Evolutionary conservation across 768 basidiomycete genomes (phyloP), one percentile per base, ranked within the genome.

Genomic region (Mycena capillaripes): DNA sequence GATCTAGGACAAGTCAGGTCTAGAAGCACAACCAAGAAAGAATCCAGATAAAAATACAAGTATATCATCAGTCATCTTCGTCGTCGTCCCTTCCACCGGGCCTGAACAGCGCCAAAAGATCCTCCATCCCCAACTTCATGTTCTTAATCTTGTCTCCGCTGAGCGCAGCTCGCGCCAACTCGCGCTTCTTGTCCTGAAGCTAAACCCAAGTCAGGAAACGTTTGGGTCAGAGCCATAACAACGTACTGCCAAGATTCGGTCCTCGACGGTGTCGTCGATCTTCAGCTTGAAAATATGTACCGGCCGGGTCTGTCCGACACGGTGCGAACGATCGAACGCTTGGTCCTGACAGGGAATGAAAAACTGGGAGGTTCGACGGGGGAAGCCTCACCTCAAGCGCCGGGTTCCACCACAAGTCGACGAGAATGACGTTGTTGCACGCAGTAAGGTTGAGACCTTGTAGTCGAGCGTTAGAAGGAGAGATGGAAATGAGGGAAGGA

Each of bases 391-490:
- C 93, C 82, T 95, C 94, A 5, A 95, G 86, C 0, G 94, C 95
- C 12, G 95, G 95, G 80, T 96, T 94, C 96, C 97, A 98, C 97
- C 97, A 98, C 70, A 97, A 83, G 79, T 98, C 97, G 66, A 96
- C 89, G 4, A 98, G 87, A 75, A 98, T 93, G 44, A 98, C 97
- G 74, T 97, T 95, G 80, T 97, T 97, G 82, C 97, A 98, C 42
- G 91, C 92, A 0, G 96, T 96, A 77, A 98, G 79, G 79, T 98
- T 98, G 53, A 98, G 89, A 58, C 96, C 96, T 91, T 74, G 52
- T 25, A 62, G 72, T 30, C 21, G 58, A 30, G 21, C 48, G 58
- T 63, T 48, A 76, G 40, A 34, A 61, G 48, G 30, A 12, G 21
- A 65, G n/a, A 38, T 29, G 40, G 67, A 42, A 44, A 65, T 29